phyloP scores from a whole-genome alignment of 2,329 filamentous ascomycete genomes.

The Pseudogymnoascus sp. region DNA sequence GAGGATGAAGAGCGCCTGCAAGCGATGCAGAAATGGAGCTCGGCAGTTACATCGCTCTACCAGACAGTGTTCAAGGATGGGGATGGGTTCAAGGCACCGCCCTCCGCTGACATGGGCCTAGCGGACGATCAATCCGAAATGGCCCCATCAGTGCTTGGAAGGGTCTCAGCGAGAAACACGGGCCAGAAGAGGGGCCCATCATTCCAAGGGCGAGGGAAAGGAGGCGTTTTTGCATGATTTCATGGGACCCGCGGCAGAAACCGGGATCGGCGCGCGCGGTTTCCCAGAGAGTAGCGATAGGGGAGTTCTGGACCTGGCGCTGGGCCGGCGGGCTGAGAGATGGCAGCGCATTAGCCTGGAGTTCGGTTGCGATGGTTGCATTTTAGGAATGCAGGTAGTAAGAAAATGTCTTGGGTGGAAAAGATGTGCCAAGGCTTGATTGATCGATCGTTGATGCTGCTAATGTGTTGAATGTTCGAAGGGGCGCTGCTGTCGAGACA shows the following conservation, averaged over 20 bases:
- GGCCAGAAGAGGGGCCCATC: not conserved
- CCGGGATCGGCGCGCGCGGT: not conserved
- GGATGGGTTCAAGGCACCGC: conserved; percentile 52
- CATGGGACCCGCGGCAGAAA: not conserved
- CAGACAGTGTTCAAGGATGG: conserved; percentile 67
- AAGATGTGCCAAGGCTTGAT: not conserved
- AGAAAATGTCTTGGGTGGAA: not conserved
- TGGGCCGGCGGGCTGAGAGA: not conserved
- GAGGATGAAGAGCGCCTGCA: conserved; percentile 67
- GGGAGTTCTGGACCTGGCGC: not conserved
- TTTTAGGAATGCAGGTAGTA: not conserved
- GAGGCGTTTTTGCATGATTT: conserved; percentile 2
- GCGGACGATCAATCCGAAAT: not conserved
- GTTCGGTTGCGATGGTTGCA: not conserved
- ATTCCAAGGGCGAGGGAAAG: not conserved
- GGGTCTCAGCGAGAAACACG: not conserved
- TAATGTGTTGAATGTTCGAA: not conserved
- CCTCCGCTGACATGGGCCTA: not conserved
- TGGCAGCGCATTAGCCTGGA: not conserved
- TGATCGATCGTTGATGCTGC: not conserved
- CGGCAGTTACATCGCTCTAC: conserved; percentile 63
- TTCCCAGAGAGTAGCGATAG: not conserved
- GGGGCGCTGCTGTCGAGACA: not conserved
- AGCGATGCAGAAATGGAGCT: conserved; percentile 66
- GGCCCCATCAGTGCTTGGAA: not conserved